Conservation (phyloP, 2,329 filamentous ascomycete genomes). For the Orbilia ellipsospora region DNA sequence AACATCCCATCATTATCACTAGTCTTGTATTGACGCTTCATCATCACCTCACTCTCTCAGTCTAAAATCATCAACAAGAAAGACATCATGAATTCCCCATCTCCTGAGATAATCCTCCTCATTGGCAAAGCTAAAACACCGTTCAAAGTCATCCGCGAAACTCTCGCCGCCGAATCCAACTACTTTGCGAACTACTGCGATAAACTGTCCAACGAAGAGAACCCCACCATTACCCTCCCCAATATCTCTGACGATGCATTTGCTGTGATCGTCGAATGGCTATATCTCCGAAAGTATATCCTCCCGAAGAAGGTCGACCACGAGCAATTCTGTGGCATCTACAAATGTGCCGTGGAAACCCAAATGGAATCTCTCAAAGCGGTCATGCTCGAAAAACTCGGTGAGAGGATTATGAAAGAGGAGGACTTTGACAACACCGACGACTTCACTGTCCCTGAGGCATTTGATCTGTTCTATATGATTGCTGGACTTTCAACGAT, state of each 20-base stretch:
- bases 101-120: no score
- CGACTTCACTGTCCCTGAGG: background rate
- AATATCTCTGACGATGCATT: slow-evolving; percentile 35
- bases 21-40: no score
- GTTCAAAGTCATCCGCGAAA: no score
- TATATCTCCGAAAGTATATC: slow-evolving; percentile 13
- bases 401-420: slow-evolving; percentile 1
- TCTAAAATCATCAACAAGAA: no score
- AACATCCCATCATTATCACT: no score
- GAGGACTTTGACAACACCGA: background rate
- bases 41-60: no score
- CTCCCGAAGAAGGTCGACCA: background rate
- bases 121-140: no score
- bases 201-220: background rate
- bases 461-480: slow-evolving; percentile 1
- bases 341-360: background rate
- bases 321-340: background rate
- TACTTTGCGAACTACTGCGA: background rate
- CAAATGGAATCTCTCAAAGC: slow-evolving; percentile 3
- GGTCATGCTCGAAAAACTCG: slow-evolving; percentile 1
- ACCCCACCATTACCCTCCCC: slow-evolving; percentile 8
- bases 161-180: background rate
- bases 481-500: background rate
- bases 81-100: no score
- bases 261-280: slow-evolving; percentile 49